Evolutionary conservation across 1,284 basidiomycete species (phyloP), one percentile per base, ranked within the genome.

Genomic region (Phellinidium pouzarii): DNA sequence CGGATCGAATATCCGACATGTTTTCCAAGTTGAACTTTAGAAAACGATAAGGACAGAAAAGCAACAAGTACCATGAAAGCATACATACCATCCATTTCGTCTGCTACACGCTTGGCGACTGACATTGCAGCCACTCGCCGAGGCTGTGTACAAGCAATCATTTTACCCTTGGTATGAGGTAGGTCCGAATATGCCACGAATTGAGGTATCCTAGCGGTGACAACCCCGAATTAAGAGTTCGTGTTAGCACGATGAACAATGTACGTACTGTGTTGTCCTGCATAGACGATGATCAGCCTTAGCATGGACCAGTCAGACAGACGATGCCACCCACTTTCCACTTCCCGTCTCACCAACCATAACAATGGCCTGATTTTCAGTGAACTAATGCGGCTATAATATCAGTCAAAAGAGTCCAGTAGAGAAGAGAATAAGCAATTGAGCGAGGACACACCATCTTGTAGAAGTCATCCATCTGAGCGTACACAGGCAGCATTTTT

Each of bases 291-390:
- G 9, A 45, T 20, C 25, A 23, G 22, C 17, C 12, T 42, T 19
- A 51, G 41, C 14, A 4, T 25, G 11, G 20, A 11, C 9, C 25
- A 19, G 9, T 3, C n/a, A 40, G 17, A 8, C n/a, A 45, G 22
- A n/a, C 9, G 11, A 36, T 7, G n/a, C 7, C 7, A 46, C 55
- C 50, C 43, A 57, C 75, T 99, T 99, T 52, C 95, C 96, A 23
- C 92, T 94, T 9, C 96, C 95, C 1, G 96, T 97, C 74, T 99
- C 95, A 62, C 95, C 95, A 60, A 97, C 92, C 83, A 99, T 91
- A 54, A 99, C 84, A 45, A 93, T 89, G 60, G 95, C 86, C 72
- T 96, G 94, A 71, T 93, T 82, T 60, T 83, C 73, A 56, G 72
- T 84, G 71, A 94, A 96, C 83, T 92, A 38, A n/a, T 4, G 26